A percentile compares a stretch with the other conserved stretches of the same genome.
Conservation (phyloP, 345 rosid species). For the Citrus trifoliata region DNA sequence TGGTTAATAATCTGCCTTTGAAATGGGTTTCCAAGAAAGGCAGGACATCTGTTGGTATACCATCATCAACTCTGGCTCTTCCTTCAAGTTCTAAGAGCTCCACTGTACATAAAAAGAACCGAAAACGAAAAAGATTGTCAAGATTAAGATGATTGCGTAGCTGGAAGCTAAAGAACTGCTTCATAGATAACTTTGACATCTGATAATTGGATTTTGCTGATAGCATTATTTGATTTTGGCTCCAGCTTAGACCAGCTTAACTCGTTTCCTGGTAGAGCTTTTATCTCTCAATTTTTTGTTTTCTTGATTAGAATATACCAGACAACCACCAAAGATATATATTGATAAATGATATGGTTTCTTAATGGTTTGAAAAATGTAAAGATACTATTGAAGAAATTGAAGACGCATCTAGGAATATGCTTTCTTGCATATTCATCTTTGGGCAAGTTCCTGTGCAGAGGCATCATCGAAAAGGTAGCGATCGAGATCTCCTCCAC, state of each 20-base stretch:
- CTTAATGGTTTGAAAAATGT: background rate
- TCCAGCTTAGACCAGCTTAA: background rate
- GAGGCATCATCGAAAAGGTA: background rate
- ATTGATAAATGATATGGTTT: background rate
- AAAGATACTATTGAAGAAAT: background rate
- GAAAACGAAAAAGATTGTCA: slow-evolving; percentile 52
- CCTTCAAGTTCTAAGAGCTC: slow-evolving; percentile 32
- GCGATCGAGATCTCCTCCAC: background rate
- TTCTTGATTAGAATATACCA: background rate
- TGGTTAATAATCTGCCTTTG: slow-evolving; percentile 62
- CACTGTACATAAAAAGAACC: slow-evolving; percentile 25
- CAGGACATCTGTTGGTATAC: slow-evolving; percentile 73
- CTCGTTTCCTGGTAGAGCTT: background rate
- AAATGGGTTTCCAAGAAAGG: slow-evolving; percentile 79
- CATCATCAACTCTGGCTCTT: slow-evolving; percentile 47
- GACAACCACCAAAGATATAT: background rate
- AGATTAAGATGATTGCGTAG: slow-evolving; percentile 33
- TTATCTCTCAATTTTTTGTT: background rate
- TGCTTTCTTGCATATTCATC: background rate
- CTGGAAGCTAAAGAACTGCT: background rate
- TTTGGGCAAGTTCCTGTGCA: background rate
- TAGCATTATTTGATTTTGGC: background rate
- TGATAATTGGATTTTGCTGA: background rate
- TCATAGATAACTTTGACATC: background rate
- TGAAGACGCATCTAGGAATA: background rate